Evolutionary conservation across 768 basidiomycete genomes (phyloP).

Genomic region (Favolaschia claudopus): DNA sequence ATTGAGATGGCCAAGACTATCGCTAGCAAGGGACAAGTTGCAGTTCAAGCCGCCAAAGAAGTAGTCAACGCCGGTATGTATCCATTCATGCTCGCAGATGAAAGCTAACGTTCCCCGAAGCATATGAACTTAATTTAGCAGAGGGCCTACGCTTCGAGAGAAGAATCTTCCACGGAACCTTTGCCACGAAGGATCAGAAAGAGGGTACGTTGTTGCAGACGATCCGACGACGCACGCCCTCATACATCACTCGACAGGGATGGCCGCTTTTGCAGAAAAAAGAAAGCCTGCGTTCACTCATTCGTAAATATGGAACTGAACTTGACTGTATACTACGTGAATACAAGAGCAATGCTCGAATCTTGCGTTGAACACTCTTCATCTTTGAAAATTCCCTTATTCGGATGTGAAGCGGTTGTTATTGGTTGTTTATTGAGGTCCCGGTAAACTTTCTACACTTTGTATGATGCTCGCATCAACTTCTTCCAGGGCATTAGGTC

Average conservation of each 20-base stretch:
- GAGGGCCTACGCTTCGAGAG: slow-evolving; percentile 91
- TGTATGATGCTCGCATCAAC: no score
- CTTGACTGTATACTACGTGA: neutral
- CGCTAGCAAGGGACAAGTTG: slow-evolving; percentile 81
- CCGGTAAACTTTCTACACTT: no score
- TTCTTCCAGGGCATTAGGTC: no score
- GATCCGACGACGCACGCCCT: neutral
- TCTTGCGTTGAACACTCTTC: no score
- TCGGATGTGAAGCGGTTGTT: no score
- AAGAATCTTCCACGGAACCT: slow-evolving; percentile 88
- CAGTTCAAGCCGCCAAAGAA: slow-evolving; percentile 90
- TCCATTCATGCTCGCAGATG: neutral
- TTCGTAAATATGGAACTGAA: slow-evolving; percentile 35
- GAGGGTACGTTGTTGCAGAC: slow-evolving; percentile 74
- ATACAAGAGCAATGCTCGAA: neutral
- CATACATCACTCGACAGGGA: slow-evolving; percentile 61
- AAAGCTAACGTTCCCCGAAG: slow-evolving; percentile 42
- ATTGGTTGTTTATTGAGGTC: no score
- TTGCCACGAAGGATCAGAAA: slow-evolving; percentile 95
- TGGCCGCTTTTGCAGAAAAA: slow-evolving; percentile 95
- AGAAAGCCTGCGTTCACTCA: slow-evolving; percentile 86
- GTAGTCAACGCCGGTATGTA: slow-evolving; percentile 85
- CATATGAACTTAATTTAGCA: slow-evolving; percentile 79
- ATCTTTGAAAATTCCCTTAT: no score
- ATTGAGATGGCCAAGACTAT: slow-evolving; percentile 80